Evolutionary conservation across 805 yeast genomes (phyloP), one percentile per base, ranked within the genome.

Genomic region (Suhomyces sp.): DNA sequence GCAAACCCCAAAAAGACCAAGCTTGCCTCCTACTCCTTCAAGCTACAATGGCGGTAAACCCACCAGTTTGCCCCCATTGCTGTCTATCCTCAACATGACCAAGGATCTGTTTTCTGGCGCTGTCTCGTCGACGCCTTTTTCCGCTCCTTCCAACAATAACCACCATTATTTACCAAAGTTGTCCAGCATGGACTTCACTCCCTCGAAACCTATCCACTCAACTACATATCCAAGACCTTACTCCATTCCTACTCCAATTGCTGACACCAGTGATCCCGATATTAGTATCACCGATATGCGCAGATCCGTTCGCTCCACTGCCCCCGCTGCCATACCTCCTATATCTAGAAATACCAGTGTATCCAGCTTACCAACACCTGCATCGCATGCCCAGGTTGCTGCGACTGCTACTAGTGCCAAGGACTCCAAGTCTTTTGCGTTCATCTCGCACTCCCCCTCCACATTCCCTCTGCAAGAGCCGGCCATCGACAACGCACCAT

Each of bases 401-500:
- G 92, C 92, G 57, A 84, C 96, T 21, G 97, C 93, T 69, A 88
- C 96, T 9, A 96, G 91, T 24, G 84, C 89, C 19, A 89, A 97
- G 35, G 35, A 19, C 37, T 43, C 55, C 41, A 76, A 75, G 57
- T 66, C 78, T 17, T 88, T 85, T 71, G 97, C 97, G 15, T 93
- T 93, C 70, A 93, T 93, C 57, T 85, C 96, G 20, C 98, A 93
- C 69, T 89, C 97, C 6, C 96, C 91, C 25, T 84, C 90, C 17
- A 89, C 97, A 0, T 93, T 85, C 65, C 91, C 96, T 13, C 76
- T 82, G 3, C 86, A 85, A 55, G 96, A 88, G 64, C 96, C 96
- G 2, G 72, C 77, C 51, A 89, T 90, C 51, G 97, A 91, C 69
- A 89, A 92, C 64, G 90, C 90, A n/a, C 91, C 91, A 46, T 75